Base-by-base conservation (phyloP, 2,329 filamentous ascomycete genomes). In the Clonostachys chloroleuca region DNA sequence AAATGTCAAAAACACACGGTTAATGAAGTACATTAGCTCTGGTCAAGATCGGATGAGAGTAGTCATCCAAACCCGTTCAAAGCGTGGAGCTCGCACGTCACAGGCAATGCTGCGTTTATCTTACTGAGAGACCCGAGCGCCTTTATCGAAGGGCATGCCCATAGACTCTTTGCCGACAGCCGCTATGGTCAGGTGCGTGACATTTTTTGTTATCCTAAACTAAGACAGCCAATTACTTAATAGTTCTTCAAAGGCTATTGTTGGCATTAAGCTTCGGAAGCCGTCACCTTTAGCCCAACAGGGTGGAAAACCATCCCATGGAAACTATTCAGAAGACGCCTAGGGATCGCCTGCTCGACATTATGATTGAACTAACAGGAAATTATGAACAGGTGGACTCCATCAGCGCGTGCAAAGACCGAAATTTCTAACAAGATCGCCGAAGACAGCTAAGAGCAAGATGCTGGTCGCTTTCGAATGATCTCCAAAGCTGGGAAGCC, bases 101-200 rank as follows among this genome's bases (percentile, higher is more conserved):
- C 24, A 1, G 24, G 24, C 24, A 30, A 30, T 30, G 24, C 24
- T 30, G 8, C 24, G 9, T 30, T 30, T 10, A 30, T 30, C 8
- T 9, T 30, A 30, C 24, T 30, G 24, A 30, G 24, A 30, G 24
- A 30, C 24, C 24, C 24, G 24, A 30, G 24, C 10, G 24, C 24
- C 24, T 30, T 30, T 30, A 30, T 30, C 24, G 24, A 30, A 30
- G 24, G 24, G 24, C 59, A 63, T 40, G 81, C 79, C 50, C 65
- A 65, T 35, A 60, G 60, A 0, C 82, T 82, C 46, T 78, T 79
- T 3, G 66, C 73, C 10, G 79, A 82, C 49, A 77, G 82, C 54
- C 81, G 78, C 56, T 82, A 81, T 48, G 70, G 72, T 24, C 69
- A 77, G 12, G 68, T 81, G 73, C 42, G 78, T 80, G 64, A 65